Evolutionary conservation across 306 rosid species (phyloP).

Genomic region (Amphicarpaea edgeworthii): DNA sequence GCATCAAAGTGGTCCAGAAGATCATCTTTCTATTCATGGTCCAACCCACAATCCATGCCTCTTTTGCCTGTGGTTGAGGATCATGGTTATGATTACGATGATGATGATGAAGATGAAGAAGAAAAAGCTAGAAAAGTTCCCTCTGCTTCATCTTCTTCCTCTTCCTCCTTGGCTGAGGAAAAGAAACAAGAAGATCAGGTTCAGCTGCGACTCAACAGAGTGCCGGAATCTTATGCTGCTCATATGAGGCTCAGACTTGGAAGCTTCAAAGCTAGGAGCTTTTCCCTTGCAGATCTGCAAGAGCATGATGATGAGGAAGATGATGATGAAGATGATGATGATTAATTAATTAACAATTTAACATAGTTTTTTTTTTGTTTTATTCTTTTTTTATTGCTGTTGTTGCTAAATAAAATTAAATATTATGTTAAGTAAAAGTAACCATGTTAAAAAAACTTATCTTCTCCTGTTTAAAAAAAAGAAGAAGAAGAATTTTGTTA

Average conservation of each 20-base stretch:
- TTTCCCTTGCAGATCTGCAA: constrained; percentile 86
- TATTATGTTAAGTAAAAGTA: not conserved
- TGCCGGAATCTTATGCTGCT: constrained; percentile 50
- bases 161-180: constrained; percentile 48
- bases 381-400: constrained; percentile 7
- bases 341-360: constrained; percentile 40
- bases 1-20: constrained; percentile 75
- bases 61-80: constrained; percentile 71
- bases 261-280: constrained; percentile 73
- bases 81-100: constrained; percentile 51
- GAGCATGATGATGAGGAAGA: constrained; percentile 61
- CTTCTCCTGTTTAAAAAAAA: not conserved
- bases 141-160: constrained; percentile 44
- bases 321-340: constrained; percentile 42
- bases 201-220: constrained; percentile 11
- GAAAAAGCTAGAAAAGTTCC: constrained; percentile 45
- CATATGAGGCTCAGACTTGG: constrained; percentile 57
- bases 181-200: constrained; percentile 53
- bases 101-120: constrained; percentile 48
- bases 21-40: constrained; percentile 71
- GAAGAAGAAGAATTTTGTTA: constrained; percentile 16
- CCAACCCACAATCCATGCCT: constrained; percentile 93
- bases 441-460: not conserved
- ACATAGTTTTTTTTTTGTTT: not conserved
- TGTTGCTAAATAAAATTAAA: constrained; percentile 44